Evolutionary conservation across 176 grass and related monocot species (phyloP).

Genomic region (Olyra latifolia): DNA sequence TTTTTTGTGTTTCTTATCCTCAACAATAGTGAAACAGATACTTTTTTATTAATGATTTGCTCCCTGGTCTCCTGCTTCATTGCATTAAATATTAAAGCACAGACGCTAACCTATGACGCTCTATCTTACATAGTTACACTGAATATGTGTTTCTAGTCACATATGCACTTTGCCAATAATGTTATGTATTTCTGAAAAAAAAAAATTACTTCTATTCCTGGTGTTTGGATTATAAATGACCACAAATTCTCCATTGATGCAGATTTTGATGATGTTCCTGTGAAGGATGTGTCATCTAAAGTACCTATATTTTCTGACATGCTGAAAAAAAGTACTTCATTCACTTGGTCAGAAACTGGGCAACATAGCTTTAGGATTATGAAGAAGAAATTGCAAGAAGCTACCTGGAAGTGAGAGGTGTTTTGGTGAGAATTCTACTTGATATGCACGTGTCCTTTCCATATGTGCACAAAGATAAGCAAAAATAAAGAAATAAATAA

Average conservation of each 20-base stretch:
- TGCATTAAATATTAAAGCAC: not conserved
- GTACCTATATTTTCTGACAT: slow-evolving; percentile 59
- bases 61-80: not conserved
- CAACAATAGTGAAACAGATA: not conserved
- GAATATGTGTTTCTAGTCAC: not conserved
- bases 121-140: slow-evolving; percentile 13
- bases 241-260: slow-evolving; percentile 28
- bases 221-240: slow-evolving; percentile 17
- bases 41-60: not conserved
- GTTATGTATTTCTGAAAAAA: not conserved
- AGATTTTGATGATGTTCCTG: slow-evolving; percentile 79
- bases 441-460: slow-evolving; percentile 25
- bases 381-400: slow-evolving; percentile 84
- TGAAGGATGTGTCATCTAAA: slow-evolving; percentile 43
- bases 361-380: slow-evolving; percentile 65
- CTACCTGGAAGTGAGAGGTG: slow-evolving; percentile 55
- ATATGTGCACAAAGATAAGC: slow-evolving; percentile 13
- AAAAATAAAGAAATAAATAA: not conserved
- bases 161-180: not conserved
- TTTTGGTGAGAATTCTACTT: slow-evolving; percentile 25
- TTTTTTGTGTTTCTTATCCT: not conserved
- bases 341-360: slow-evolving; percentile 72
- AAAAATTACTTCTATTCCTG: not conserved
- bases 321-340: slow-evolving; percentile 60
- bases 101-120: not conserved